Evolutionary conservation across 2,329 filamentous ascomycete genomes (phyloP).

Genomic region (Paracoccidioides brasiliensis): DNA sequence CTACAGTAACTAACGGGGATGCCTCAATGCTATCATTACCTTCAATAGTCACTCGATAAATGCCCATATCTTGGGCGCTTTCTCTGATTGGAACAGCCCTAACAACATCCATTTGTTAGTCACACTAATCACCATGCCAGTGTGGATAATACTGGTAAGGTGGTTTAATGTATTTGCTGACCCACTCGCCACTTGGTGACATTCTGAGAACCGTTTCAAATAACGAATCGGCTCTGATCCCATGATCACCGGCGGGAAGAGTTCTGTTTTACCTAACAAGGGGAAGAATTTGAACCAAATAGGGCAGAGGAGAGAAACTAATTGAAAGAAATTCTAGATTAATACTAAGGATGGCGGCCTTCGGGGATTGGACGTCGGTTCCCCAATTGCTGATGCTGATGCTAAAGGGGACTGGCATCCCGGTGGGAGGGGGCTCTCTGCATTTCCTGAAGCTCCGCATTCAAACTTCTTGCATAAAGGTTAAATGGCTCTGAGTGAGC

Average conservation of each 20-base stretch:
- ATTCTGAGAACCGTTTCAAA: background rate
- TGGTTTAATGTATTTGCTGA: conserved; percentile 22
- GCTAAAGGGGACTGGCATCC: background rate
- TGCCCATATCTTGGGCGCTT: background rate
- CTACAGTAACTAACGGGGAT: background rate
- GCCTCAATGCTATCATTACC: background rate
- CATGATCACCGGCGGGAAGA: background rate
- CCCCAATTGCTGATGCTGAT: conserved; percentile 1
- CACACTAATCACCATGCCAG: background rate
- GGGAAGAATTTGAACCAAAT: background rate
- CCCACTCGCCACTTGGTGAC: conserved; percentile 20
- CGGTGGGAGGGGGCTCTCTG: conserved; percentile 4
- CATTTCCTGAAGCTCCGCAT: conserved; percentile 6
- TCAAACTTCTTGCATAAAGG: conserved; percentile 5
- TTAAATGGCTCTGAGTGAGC: conserved; percentile 1
- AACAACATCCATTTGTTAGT: background rate
- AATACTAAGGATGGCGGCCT: background rate
- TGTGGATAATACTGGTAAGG: conserved; percentile 5
- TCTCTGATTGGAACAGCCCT: background rate
- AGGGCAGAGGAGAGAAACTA: background rate
- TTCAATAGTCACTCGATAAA: background rate
- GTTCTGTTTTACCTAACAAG: background rate
- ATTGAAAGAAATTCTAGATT: background rate
- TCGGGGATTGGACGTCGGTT: background rate
- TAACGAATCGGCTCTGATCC: background rate